Evolutionary conservation across 768 basidiomycete genomes (phyloP), one percentile per base, ranked within the genome.

Genomic region (Lactifluus pinguis): DNA sequence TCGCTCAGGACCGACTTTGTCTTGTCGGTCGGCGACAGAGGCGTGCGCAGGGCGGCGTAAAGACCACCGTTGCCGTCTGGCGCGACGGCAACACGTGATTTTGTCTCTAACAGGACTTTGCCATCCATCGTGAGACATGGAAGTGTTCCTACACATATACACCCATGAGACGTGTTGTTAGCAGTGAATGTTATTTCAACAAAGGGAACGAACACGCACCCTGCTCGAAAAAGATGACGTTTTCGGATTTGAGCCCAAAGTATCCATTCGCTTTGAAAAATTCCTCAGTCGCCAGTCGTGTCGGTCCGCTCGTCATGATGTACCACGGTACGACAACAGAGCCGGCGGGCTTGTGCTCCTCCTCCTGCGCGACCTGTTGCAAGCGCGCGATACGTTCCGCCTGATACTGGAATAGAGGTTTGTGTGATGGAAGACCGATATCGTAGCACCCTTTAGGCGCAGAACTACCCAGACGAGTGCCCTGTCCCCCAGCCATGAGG

Each of bases 361-460:
- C 76, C 41, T 79, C 70, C 70, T 83, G 85, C 0, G 92, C 93
- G 55, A 95, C 71, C 36, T 76, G 76, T 73, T 95, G 90, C 58
- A 99, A 75, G 60, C 89, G 84, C 61, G 80, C 79, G 71, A 99
- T 97, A 57, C 97, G 84, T 75, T 95, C 94, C 17, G 95, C 97
- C 74, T 99, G 97, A 67, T 90, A 88, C 68, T 97, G 93, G 79
- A 99, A 98, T 57, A 99, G 84, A 13, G 87, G 83, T 75, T 94
- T 95, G 75, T 91, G 86, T 29, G 91, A 93, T 13, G 93, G 91
- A 38, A 99, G 79, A 14, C 89, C 90, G 66, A 99, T 98, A 72
- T 98, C 94, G 74, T 98, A 98, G 77, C 95, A 97, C 5, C 97
- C 97, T 71, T 99, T 99, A 21, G 97, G 97, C 6, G 89, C 89